Evolutionary conservation across 805 yeast genomes (phyloP), one percentile per base, ranked within the genome.

Genomic region (Myxozyma neotropica): DNA sequence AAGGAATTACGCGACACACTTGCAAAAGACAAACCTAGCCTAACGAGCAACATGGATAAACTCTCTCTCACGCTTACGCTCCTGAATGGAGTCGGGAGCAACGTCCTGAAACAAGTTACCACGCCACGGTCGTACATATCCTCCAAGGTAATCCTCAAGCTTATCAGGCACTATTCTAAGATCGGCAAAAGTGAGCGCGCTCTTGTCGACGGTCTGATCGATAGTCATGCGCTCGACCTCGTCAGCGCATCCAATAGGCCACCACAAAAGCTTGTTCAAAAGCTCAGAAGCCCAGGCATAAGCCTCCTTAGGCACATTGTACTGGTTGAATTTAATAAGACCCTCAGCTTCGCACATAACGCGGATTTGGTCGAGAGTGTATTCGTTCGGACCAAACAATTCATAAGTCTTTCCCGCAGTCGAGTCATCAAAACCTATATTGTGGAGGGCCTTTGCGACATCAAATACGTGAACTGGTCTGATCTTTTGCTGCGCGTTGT

Each of bases 331-430:
- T 40, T 74, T 72, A 58, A 73, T 74, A 66, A 72, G 73, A 17
- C 86, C 83, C 64, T 83, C 82, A 64, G 83, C 83, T 71, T 85
- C 84, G 65, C 89, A 79, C 83, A 86, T 77, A 69, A 83, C 85
- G 74, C 90, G 81, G 63, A 89, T 80, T 71, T 88, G 88, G 59
- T 74, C 73, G 69, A 80, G 79, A 10, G 85, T 71, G 72, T 83
- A 82, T 68, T 79, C 77, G 73, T 87, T 87, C n/a, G 85, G 81
- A 12, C 96, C 96, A 69, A 75, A 78, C 64, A 89, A 80, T 75
- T 89, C 96, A 73, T 75, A 89, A 52, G 86, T 80, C 74, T 87
- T 81, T 61, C 95, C 96, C 13, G 80, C 79, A 21, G 96, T 89
- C 54, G 88, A 77, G 73, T 89, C 96, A 72, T 89, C 92, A 72